Percentiles rank a stretch among this genome's conserved stretches.
phyloP scores from a whole-genome alignment of 2,329 filamentous ascomycete species.

The Metarhizium robertsii region DNA sequence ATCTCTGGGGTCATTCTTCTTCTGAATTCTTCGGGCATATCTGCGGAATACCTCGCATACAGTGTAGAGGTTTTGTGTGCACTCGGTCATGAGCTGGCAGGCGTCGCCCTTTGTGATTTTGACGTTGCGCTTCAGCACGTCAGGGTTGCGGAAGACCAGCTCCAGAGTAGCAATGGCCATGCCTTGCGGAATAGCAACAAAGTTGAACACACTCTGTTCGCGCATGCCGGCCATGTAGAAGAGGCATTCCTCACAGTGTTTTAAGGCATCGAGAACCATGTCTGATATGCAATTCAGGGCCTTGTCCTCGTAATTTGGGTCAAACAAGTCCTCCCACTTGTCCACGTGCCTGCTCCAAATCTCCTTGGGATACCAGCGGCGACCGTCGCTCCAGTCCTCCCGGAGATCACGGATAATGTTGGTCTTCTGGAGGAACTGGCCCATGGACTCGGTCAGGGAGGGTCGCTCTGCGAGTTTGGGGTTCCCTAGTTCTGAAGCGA shows the following conservation, averaged over 20 bases:
- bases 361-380: constrained; percentile 90
- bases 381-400: constrained; percentile 80
- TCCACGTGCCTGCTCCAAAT: constrained; percentile 95
- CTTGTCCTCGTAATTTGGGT: constrained; percentile 64
- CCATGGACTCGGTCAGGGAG: constrained; percentile 88
- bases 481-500: constrained; percentile 79
- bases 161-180: constrained; percentile 98
- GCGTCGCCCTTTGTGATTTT: constrained; percentile 96
- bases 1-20: constrained; percentile 89
- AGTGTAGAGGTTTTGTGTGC: constrained; percentile 77
- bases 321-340: constrained; percentile 82
- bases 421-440: constrained; percentile 92
- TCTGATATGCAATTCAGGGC: constrained; percentile 83
- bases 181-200: constrained; percentile 88
- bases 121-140: constrained; percentile 76
- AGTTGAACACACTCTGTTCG: constrained; percentile 98
- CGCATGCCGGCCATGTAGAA: constrained; percentile 93
- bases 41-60: constrained; percentile 74
- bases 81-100: constrained; percentile 84
- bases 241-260: constrained; percentile 84
- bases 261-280: constrained; percentile 86
- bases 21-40: constrained; percentile 73
- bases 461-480: constrained; percentile 70
- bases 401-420: constrained; percentile 96
- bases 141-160: constrained; percentile 82